Base-by-base conservation (phyloP, 164 flowering plant genomes). In the Stephania yunnanensis region DNA sequence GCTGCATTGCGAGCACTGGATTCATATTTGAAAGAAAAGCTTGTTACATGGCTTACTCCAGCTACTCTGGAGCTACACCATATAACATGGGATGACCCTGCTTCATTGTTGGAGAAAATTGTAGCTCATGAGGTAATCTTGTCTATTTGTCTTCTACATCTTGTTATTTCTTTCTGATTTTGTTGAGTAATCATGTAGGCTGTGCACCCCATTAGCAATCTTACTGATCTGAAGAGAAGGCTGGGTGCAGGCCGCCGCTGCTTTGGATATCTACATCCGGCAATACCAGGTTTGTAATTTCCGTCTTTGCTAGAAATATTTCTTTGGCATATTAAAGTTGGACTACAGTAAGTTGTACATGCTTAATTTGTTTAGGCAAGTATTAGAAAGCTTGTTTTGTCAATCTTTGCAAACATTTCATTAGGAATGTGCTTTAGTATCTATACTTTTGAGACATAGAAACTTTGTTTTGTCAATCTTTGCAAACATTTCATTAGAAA, bases 1-100 rank as follows among this genome's bases (percentile, higher is more conserved):
- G 85, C 95, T 48, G 86, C 95, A 73, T 66, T 95, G 80, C 80
- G 97, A 79, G 95, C 97, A 70, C 67, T 95, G 46, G 97, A 91
- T 75, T 87, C 95, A 1, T 85, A 90, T 81, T 80, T 95, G 31
- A 92, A 89, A 84, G 98, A 91, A 83, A 92, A 91, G 79, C 94
- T 95, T 73, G 73, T 82, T 74, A 92, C 95, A 69, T 95, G 98
- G 97, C 95, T 95, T 52, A 92, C 92, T 80, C 98, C 98, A 74
- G 97, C 97, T 77, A 88, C 93, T 19, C 87, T 95, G 77, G 92
- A 92, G 88, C 98, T 95, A 83, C 91, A 90, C 76, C 90, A 82
- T 30, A 89, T 95, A 68, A 95, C 98, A n/a, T 95, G 98, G 98
- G 90, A 91, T 84, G 91, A 92, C 84, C 83, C 98, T 81, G 98